A percentile compares a stretch with the other conserved stretches of the same genome.
Conservation (phyloP, 176 grass and related monocot species). For the barley (Hordeum vulgare) region MorexV3_pseudomolecules_assembly NC_058522.1:543839869-543840368, state of each 20-base stretch:
- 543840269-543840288: slow-evolving; percentile 80
- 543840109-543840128: slow-evolving; percentile 37
- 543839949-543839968: slow-evolving; percentile 86
- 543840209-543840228: slow-evolving; percentile 79
- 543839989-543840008: slow-evolving; percentile 66
- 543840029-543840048: slow-evolving; percentile 5
- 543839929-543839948: slow-evolving; percentile 59
- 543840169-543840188: slow-evolving; percentile 79
- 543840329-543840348: slow-evolving; percentile 87
- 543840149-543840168: slow-evolving; percentile 56
- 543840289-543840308: slow-evolving; percentile 53
- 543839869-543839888: neutral
- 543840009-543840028: slow-evolving; percentile 73
- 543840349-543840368: slow-evolving; percentile 69
- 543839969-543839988: slow-evolving; percentile 60
- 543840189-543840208: slow-evolving; percentile 73
- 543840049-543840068: slow-evolving; percentile 55
- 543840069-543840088: slow-evolving; percentile 85
- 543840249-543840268: slow-evolving; percentile 69
- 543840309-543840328: slow-evolving; percentile 43
- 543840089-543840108: slow-evolving; percentile 63
- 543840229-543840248: slow-evolving; percentile 59
- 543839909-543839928: slow-evolving; percentile 30
- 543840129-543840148: slow-evolving; percentile 72
- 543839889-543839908: slow-evolving; percentile 11